Evolutionary conservation across 192 early-diverging fungal species (phyloP), one percentile per base, ranked within the genome.

Genomic region (Chytriomyces sp.): DNA sequence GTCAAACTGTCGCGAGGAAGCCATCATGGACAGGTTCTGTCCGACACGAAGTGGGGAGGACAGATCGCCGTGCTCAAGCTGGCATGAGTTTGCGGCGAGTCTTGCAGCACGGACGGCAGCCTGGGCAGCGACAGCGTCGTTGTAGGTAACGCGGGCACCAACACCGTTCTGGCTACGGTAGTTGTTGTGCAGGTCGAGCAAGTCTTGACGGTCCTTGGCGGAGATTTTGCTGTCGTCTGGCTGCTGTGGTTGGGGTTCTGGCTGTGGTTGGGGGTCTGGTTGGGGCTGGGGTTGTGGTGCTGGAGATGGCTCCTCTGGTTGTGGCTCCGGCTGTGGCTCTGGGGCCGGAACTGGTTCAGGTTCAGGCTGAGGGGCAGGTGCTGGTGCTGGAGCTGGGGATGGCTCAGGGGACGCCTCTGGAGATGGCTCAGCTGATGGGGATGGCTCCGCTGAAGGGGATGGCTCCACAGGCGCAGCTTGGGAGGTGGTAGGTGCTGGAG

Each of bases 11-110:
- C n/a, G 24, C 2, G 28, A 26, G 45, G 45, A 53, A 7, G 26
- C 71, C 16, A 26, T n/a, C 73, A 75, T 75, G 24, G 63, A 20
- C 7, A 75, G 45, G 49, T 75, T 75, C 73, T 75, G 73, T 7
- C 73, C 73, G 20, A 24, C 7, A 57, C 53, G 16, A 3, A n/a
- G 16, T 35, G 35, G 35, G 20, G 10, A 8, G 13, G n/a, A 28
- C 7, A 20, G 16, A 13, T 48, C 73, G 11, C 73, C 73, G 48
- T 75, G 73, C 48, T 66, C 62, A 53, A 75, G 63, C 18, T 50
- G 7, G 68, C 68, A 69, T 23, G 24, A 10, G 20, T 64, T 43
- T 7, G 45, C 7, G 10, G 73, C 73, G 45, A 75, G 48, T 8
- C 47, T 44, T 44, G n/a, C 45, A 16, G 73, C 61, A 45, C 73